Evolutionary conservation across 2,329 filamentous ascomycete genomes (phyloP).

Genomic region (Paecilomyces formosus): DNA sequence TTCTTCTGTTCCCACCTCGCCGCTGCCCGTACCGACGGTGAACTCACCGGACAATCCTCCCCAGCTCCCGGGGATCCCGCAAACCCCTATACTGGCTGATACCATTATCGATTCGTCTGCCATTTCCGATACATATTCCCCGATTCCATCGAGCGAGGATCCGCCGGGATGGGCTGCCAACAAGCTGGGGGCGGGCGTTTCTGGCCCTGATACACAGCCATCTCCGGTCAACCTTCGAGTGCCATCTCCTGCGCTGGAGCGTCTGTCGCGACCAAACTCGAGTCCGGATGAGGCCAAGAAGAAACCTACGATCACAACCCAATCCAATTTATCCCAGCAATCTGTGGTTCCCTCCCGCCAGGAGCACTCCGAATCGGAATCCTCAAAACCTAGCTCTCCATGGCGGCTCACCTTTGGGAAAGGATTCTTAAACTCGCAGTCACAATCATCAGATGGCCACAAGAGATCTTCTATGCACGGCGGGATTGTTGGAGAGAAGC

Average conservation of each 20-base stretch:
- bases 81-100: conserved; percentile 19
- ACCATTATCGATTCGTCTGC: conserved; percentile 18
- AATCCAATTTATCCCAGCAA: conserved; percentile 19
- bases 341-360: conserved; percentile 12
- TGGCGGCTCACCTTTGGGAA: conserved; percentile 30
- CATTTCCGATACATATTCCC: conserved; percentile 8
- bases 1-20: conserved; percentile 18
- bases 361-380: conserved; percentile 20
- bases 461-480: conserved; percentile 21
- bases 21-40: conserved; percentile 3
- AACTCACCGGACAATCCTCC: conserved; percentile 16
- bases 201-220: conserved; percentile 15
- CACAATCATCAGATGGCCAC: conserved; percentile 15
- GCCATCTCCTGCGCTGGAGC: conserved; percentile 18
- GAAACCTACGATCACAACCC: conserved; percentile 14
- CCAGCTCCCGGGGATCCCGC: conserved; percentile 25
- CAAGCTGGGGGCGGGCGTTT: conserved; percentile 7
- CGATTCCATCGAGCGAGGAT: conserved; percentile 14
- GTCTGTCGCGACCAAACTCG: conserved; percentile 20
- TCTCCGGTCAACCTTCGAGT: conserved; percentile 21
- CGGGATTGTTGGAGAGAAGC: conserved; percentile 15
- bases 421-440: conserved; percentile 15
- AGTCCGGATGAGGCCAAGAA: conserved; percentile 20
- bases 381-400: conserved; percentile 25
- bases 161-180: conserved; percentile 15